These are phyloP conservation scores for Graphilbum fragrans DNA, from an alignment of 2,329 filamentous ascomycete species.

Conservation along the genomic window DNA sequence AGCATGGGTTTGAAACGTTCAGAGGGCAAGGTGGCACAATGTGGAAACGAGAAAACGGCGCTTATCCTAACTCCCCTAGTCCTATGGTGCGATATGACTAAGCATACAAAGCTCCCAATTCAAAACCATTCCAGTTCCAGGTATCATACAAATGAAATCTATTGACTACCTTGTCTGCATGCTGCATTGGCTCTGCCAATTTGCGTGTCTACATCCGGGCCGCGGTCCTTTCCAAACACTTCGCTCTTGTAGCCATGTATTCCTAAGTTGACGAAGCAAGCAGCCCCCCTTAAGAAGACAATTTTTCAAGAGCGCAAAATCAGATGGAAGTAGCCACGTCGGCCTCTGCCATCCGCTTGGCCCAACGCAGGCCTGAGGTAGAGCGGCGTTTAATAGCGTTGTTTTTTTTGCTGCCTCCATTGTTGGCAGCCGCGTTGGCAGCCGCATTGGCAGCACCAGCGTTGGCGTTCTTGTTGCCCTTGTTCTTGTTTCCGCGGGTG, in stretches of 20 bases:
- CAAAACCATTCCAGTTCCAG: no score
- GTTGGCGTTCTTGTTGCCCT: neutral
- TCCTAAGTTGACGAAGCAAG: neutral
- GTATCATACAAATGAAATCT: no score
- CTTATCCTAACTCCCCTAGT: no score
- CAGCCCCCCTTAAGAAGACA: no score
- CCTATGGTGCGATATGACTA: no score
- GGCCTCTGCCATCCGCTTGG: neutral
- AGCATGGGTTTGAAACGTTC: no score
- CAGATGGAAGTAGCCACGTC: neutral
- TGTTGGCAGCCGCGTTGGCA: neutral
- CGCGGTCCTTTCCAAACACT: neutral
- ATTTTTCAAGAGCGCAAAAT: no score
- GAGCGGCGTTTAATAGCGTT: neutral
- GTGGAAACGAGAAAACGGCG: no score
- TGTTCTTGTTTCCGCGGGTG: neutral
- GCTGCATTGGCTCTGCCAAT: neutral
- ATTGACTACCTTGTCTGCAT: neutral
- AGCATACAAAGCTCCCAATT: no score
- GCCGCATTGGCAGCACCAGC: neutral
- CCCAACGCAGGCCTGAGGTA: conserved; percentile 1
- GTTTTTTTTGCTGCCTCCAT: neutral
- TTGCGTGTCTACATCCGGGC: neutral
- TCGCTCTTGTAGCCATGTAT: no score
- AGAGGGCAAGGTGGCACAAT: no score